A percentile compares a stretch with the other conserved stretches of the same genome.
Evolutionary conservation across 495 filamentous ascomycete species (phyloP).

Genomic region (Trichoderma erinaceum): DNA sequence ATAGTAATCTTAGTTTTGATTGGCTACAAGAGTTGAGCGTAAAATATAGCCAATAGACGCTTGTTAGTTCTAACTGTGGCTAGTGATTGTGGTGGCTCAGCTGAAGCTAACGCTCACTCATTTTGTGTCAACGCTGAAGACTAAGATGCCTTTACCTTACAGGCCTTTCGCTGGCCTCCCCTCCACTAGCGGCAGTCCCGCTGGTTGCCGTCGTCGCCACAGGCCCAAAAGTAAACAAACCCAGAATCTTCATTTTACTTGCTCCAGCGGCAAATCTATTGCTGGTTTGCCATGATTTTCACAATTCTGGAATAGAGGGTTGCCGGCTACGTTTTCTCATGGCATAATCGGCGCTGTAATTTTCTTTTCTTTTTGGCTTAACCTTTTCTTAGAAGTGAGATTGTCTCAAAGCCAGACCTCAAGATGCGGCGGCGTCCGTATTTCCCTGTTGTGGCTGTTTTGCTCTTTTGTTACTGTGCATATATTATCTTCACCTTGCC

Average conservation of each 20-base stretch:
- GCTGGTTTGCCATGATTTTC: not conserved
- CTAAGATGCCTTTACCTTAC: no score
- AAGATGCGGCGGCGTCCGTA: constrained; percentile 40
- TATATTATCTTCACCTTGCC: constrained; percentile 26
- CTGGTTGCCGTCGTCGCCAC: not conserved
- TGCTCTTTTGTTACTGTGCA: constrained; percentile 35
- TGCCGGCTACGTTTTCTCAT: not conserved
- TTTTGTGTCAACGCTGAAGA: no score
- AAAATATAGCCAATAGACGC: no score
- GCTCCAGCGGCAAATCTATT: not conserved
- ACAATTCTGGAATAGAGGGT: not conserved
- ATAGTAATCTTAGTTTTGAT: no score
- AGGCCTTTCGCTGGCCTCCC: no score
- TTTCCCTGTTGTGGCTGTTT: constrained; percentile 28
- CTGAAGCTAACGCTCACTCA: no score
- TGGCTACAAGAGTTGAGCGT: no score
- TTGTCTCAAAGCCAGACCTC: constrained; percentile 12
- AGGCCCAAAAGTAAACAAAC: not conserved
- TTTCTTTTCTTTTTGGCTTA: not conserved
- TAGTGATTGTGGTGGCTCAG: no score
- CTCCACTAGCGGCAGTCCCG: not conserved
- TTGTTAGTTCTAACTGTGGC: no score
- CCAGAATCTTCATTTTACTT: not conserved
- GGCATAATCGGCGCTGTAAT: not conserved
- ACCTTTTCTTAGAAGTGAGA: not conserved